A percentile compares a stretch with the other conserved stretches of the same genome.
Evolutionary conservation across 108 stramenopile species (phyloP).

Genomic region (Aurantiochytrium sp.): DNA sequence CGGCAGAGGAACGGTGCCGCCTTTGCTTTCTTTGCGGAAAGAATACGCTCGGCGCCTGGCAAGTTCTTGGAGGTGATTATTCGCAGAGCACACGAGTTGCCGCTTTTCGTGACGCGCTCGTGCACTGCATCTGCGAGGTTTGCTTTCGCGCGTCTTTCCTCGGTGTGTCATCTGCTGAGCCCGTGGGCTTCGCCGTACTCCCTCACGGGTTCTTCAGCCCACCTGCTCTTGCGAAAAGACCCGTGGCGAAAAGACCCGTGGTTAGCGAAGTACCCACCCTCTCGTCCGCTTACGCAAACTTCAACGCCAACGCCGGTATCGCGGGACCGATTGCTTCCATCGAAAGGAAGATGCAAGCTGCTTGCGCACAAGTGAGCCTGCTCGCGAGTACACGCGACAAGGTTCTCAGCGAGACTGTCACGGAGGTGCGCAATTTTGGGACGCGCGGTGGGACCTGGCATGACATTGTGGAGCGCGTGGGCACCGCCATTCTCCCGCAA

Average conservation of each 20-base stretch:
- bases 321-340: background rate
- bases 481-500: background rate
- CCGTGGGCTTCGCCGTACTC: background rate
- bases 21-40: background rate
- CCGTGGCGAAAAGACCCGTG: background rate
- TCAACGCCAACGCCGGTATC: too few relatives aligned
- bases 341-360: background rate
- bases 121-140: background rate
- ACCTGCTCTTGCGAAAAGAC: background rate
- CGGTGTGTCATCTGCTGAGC: background rate
- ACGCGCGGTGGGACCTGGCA: background rate
- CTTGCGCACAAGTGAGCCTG: background rate
- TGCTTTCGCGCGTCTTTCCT: background rate
- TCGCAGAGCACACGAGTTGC: background rate
- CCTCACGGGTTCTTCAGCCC: background rate
- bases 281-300: too few relatives aligned
- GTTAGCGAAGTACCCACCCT: background rate
- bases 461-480: background rate
- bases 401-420: background rate
- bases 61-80: background rate
- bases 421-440: background rate
- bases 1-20: background rate
- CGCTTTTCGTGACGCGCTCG: background rate
- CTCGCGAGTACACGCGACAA: background rate
- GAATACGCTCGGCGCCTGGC: background rate